Evolutionary conservation across 1,139 yeast genomes (phyloP).

Genomic region (Sugiyamaella castrensis): DNA sequence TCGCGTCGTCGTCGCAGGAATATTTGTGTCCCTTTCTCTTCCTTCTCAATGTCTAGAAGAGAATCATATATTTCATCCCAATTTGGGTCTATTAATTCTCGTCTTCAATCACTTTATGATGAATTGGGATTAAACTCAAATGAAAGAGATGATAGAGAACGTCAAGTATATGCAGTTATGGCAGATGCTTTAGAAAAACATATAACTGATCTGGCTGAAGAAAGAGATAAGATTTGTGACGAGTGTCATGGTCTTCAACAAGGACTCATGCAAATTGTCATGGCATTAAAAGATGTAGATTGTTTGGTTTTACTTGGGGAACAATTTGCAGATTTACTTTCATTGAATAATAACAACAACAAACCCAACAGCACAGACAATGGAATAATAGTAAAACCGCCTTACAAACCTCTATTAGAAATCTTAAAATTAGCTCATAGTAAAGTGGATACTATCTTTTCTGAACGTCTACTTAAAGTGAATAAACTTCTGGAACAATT

Average conservation of each 20-base stretch:
- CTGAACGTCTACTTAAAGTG: conserved; percentile 24
- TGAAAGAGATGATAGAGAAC: conserved; percentile 34
- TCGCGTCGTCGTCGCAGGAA: no score
- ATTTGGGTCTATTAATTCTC: conserved; percentile 30
- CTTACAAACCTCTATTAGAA: conserved; percentile 21
- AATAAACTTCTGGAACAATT: conserved; percentile 23
- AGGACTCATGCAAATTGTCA: conserved; percentile 29
- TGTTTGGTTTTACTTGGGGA: conserved; percentile 15
- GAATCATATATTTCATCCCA: conserved; percentile 34
- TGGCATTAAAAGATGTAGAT: conserved; percentile 32
- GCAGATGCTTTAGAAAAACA: conserved; percentile 34
- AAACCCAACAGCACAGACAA: no score
- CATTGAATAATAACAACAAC: neutral
- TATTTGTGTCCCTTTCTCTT: no score
- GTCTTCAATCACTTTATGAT: conserved; percentile 35
- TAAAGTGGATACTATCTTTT: conserved; percentile 24
- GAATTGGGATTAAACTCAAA: conserved; percentile 34
- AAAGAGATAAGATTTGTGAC: conserved; percentile 30
- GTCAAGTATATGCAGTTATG: conserved; percentile 32
- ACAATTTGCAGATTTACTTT: conserved; percentile 9
- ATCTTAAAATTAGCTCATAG: conserved; percentile 22
- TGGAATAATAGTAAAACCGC: conserved; percentile 23
- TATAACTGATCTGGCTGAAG: conserved; percentile 31
- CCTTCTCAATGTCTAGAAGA: conserved; percentile 20
- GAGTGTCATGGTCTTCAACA: conserved; percentile 30